phyloP scores from a whole-genome alignment of 352 stramenopile genomes.

The Phytophthora fragariaefolia region DNA sequence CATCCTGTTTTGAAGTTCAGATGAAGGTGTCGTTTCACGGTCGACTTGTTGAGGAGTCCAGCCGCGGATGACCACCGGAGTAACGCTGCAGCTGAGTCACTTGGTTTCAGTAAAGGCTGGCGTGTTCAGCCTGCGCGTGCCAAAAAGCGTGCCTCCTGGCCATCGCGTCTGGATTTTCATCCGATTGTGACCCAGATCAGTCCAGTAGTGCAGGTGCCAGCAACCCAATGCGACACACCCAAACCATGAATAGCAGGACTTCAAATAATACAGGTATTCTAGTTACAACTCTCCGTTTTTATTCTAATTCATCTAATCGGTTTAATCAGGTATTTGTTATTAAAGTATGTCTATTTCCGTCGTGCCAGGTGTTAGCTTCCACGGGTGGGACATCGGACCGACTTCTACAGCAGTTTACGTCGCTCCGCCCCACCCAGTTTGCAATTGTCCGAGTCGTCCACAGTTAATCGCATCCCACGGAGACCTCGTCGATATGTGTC shows the following conservation, averaged over 20 bases:
- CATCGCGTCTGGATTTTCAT: constrained; percentile 37
- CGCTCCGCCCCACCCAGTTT: constrained; percentile 25
- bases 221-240: not conserved
- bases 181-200: constrained; percentile 16
- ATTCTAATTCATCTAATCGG: not conserved
- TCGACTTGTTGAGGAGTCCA: not conserved
- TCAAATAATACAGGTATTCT: not conserved
- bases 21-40: constrained; percentile 24
- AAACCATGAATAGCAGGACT: not conserved
- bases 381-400: constrained; percentile 34
- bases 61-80: constrained; percentile 16
- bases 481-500: constrained; percentile 57
- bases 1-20: no score
- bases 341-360: constrained; percentile 9
- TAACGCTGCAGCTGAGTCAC: constrained; percentile 4
- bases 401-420: constrained; percentile 27
- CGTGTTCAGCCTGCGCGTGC: constrained; percentile 26
- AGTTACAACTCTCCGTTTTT: not conserved
- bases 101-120: constrained; percentile 9
- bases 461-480: not conserved
- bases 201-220: no score
- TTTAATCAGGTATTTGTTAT: not conserved
- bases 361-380: constrained; percentile 33
- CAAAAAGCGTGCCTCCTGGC: constrained; percentile 18
- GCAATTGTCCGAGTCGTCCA: constrained; percentile 23